Base-by-base conservation (phyloP, 2,329 filamentous ascomycete genomes). In the Cytospora paraplurivora region DNA sequence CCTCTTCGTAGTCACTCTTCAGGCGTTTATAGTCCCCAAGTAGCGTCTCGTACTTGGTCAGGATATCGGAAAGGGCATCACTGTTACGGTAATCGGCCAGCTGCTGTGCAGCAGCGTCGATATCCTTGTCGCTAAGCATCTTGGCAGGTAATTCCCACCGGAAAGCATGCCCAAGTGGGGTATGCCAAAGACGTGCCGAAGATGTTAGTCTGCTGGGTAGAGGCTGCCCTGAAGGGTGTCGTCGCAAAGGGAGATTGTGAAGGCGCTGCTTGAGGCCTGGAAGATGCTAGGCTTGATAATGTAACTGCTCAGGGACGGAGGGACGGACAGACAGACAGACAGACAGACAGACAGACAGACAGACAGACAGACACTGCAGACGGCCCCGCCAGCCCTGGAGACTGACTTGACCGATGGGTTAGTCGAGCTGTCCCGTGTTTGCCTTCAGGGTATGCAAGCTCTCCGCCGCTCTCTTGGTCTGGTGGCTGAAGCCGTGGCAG, bases 1-100 rank as follows among this genome's bases (percentile, higher is more conserved):
- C 82, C 66, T 86, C 81, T 67, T 86, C 84, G 60, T 82, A 85
- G 65, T 86, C 82, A 66, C 79, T 83, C 69, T 82, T 85, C 35
- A 88, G 75, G 0, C 77, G 76, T 63, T 77, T 82, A 72, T 87
- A 86, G 63, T 81, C 78, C 7, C 80, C 76, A n/a, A 87, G 73
- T 7, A 87, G 74, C 38, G 74, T 59, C 7, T 67, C 68, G 63
- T 79, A 78, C 13, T 19, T 50, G 56, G 41, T 15, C 41, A 65
- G 52, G 7, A 65, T 65, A 37, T 58, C 52, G 10, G 69, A 56
- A 3, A 77, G 68, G 7, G 67, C 62, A 51, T 70, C 70, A 7
- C 69, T 66, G 7, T 59, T 67, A 7, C 72, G 74, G 56, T 73
- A 77, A 37, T 69, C 69, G 38, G 72, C 71, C 59, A 77, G 71